Evolutionary conservation across 208 protist genomes (phyloP).

Genomic region (Crithidia fasciculata): DNA sequence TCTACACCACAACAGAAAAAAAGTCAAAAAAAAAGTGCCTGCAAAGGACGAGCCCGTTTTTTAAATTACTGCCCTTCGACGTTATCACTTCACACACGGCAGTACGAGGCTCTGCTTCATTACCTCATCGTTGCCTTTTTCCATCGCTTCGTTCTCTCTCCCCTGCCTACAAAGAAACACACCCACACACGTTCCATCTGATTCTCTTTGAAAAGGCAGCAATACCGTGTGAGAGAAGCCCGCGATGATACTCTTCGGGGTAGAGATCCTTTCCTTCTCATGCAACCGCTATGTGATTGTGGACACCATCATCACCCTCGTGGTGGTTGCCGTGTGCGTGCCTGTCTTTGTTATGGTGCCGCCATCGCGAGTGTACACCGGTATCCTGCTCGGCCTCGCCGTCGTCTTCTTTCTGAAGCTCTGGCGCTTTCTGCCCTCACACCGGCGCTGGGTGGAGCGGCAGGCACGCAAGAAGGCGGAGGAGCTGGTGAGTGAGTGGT

Average conservation of each 20-base stretch:
- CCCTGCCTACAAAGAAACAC: not conserved
- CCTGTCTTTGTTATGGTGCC: constrained; percentile 37
- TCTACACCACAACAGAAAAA: too few relatives aligned
- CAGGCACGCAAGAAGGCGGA: constrained; percentile 18
- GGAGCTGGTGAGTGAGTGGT: constrained; percentile 6
- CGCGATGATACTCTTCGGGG: constrained; percentile 13
- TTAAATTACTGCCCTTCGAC: too few relatives aligned
- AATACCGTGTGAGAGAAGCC: too few relatives aligned
- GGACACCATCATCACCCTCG: constrained; percentile 19
- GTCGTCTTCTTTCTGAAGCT: constrained; percentile 44
- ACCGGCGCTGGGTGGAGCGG: constrained; percentile 31
- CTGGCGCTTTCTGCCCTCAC: constrained; percentile 59
- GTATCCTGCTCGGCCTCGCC: constrained; percentile 31
- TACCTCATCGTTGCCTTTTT: too few relatives aligned
- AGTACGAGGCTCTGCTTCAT: too few relatives aligned
- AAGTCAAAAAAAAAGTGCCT: too few relatives aligned
- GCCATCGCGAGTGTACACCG: constrained; percentile 37
- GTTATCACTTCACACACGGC: too few relatives aligned
- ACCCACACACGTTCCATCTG: not conserved
- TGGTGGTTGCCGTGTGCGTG: constrained; percentile 27
- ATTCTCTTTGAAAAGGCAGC: too few relatives aligned
- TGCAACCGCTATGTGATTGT: constrained; percentile 19
- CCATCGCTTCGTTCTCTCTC: too few relatives aligned
- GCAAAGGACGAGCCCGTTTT: too few relatives aligned
- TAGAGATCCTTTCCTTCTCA: constrained; percentile 20